Base-by-base conservation (phyloP, 2,329 filamentous ascomycete species). In the Aspergillus puulaauensis region DNA sequence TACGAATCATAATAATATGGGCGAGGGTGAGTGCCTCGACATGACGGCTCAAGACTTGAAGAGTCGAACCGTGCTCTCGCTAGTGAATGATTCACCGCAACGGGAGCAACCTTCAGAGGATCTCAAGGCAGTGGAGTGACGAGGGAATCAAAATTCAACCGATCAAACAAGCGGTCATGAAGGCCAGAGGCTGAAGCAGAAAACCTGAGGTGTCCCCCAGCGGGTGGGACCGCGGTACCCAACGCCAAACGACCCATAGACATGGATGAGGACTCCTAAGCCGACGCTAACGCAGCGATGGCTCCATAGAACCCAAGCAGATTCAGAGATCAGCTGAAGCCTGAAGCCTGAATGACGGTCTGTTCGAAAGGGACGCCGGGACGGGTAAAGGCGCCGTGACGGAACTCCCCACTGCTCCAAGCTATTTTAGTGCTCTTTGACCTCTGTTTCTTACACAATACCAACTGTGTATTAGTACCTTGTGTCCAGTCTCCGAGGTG, bases 231-330 rank as follows among this genome's bases (percentile, higher is more conserved):
- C 61, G 41, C 51, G 17, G 27, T 58, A 39, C 59, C 61, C 59
- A 61, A 60, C 61, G 54, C 68, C 66, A 67, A 69, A 62, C 62
- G 68, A 71, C 71, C 71, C 71, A 68, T 73, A 65, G 70, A 69
- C 66, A 68, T 73, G 70, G 71, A 72, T 62, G 67, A 68, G 69
- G 70, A 62, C 62, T 57, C 61, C 60, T 60, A 62, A 64, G 63
- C 65, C 63, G 64, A 64, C 63, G 60, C 65, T 66, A 65, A 65
- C 60, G 59, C 52, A 59, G 57, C 58, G 27, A 59, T 64, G 65
- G 64, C 66, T 66, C 65, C 61, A 66, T 62, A 62, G 58, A 23
- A 21, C 27, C 27, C 27, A 11, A 9, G 9, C 27, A 9, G 27
- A 35, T 35, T 35, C n/a, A 21, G 31, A 55, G 64, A 69, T 72